Conservation (phyloP, 768 basidiomycete species). For the Trametes cinnabarina region DNA sequence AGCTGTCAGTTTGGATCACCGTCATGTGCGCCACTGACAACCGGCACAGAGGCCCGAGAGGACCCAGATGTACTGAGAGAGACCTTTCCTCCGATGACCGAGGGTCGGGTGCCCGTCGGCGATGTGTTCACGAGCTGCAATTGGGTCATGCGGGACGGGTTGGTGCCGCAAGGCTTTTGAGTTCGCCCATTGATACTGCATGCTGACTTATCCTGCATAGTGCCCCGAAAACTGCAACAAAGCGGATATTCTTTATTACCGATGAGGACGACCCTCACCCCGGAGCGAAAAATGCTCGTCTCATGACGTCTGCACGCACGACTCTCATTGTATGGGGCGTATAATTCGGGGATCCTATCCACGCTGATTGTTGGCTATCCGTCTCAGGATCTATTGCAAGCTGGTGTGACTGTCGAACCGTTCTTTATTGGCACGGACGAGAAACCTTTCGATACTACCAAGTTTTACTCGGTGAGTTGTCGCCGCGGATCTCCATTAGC, state of each 20-base stretch:
- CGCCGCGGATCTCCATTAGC: neutral
- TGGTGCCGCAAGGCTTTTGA: no score
- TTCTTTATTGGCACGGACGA: constrained; percentile 81
- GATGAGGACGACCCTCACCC: constrained; percentile 80
- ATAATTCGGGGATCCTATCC: neutral
- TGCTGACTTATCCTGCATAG: constrained; percentile 37
- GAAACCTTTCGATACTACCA: constrained; percentile 65
- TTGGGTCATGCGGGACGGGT: constrained; percentile 89
- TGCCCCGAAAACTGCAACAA: constrained; percentile 85
- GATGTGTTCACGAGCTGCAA: constrained; percentile 92
- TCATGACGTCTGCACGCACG: constrained; percentile 67
- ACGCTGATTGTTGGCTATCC: no score
- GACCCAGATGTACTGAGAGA: constrained; percentile 55
- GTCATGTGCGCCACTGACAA: neutral
- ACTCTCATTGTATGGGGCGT: constrained; percentile 55
- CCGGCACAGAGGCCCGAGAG: constrained; percentile 57
- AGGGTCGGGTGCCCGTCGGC: constrained; percentile 68
- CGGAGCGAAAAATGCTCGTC: constrained; percentile 51
- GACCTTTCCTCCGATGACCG: constrained; percentile 63
- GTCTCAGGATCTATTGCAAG: constrained; percentile 73
- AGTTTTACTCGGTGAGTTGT: constrained; percentile 71
- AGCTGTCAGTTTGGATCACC: constrained; percentile 9
- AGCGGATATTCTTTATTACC: constrained; percentile 90
- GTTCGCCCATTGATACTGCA: neutral
- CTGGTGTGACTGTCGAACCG: constrained; percentile 77